Conservation (phyloP, 257 asterid species). For the Scutellaria galericulata region DNA sequence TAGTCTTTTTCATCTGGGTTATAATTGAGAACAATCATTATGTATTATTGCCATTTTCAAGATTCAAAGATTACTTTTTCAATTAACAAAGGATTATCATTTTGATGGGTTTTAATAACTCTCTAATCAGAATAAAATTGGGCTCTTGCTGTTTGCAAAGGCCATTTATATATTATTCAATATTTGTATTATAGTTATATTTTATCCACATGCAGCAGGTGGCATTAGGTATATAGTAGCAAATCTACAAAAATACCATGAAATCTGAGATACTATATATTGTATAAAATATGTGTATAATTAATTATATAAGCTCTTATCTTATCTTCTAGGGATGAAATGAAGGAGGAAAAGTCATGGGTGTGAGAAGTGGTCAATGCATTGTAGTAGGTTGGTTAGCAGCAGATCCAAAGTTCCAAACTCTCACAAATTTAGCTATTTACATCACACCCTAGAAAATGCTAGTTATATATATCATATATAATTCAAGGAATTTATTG, state of each 20-base stretch:
- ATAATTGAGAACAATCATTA: conserved; percentile 21
- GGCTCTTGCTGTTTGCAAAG: conserved; percentile 29
- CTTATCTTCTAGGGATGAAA: conserved; percentile 45
- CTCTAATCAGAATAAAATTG: background rate
- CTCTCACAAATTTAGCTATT: background rate
- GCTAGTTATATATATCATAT: too few relatives aligned
- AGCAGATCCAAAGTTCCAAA: conserved; percentile 33
- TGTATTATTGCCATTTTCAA: conserved; percentile 10
- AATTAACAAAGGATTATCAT: conserved; percentile 7
- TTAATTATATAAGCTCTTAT: conserved; percentile 22
- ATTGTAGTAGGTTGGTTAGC: conserved; percentile 32
- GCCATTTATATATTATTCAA: background rate
- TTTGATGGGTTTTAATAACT: too few relatives aligned
- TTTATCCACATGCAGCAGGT: conserved; percentile 29
- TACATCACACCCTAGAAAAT: too few relatives aligned
- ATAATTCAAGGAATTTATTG: too few relatives aligned
- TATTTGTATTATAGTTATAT: background rate
- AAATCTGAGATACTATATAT: background rate
- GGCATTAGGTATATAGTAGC: conserved; percentile 18
- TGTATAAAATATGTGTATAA: background rate
- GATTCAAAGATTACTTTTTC: background rate
- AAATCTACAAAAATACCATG: conserved; percentile 22
- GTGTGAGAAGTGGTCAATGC: conserved; percentile 30
- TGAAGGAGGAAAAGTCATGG: conserved; percentile 37
- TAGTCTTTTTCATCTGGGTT: conserved; percentile 28